Evolutionary conservation across 108 stramenopile genomes (phyloP).

Genomic region (Licmophora abbreviata): DNA sequence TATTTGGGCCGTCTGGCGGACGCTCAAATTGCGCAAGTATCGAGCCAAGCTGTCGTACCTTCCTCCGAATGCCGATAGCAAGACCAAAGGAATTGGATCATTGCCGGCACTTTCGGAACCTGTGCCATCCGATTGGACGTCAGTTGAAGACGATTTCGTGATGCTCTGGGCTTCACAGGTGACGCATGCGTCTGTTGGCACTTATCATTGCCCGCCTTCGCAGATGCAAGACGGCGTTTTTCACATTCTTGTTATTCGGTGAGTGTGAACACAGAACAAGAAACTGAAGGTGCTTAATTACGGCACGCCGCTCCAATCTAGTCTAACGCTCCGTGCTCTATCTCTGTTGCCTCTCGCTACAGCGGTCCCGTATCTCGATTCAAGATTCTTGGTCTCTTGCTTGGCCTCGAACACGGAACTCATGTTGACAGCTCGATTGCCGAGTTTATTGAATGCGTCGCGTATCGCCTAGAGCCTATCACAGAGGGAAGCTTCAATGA

Average conservation of each 20-base stretch:
- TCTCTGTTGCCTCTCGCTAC: not conserved
- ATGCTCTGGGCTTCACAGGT: constrained; percentile 83
- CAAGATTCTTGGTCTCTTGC: constrained; percentile 41
- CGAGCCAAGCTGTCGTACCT: constrained; percentile 66
- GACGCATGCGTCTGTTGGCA: constrained; percentile 58
- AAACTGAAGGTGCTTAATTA: not conserved
- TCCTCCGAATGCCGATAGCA: constrained; percentile 11
- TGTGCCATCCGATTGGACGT: constrained; percentile 45
- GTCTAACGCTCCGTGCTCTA: not conserved
- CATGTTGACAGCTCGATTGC: constrained; percentile 46
- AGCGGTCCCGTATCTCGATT: constrained; percentile 37
- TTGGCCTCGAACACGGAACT: constrained; percentile 61
- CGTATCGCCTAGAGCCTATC: constrained; percentile 69
- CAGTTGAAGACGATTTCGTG: constrained; percentile 59
- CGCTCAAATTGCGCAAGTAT: constrained; percentile 48
- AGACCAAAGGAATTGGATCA: not conserved
- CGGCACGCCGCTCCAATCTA: not conserved
- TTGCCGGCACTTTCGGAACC: constrained; percentile 51
- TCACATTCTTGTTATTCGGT: constrained; percentile 64
- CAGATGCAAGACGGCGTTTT: constrained; percentile 74
- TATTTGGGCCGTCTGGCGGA: constrained; percentile 68
- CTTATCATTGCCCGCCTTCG: constrained; percentile 50
- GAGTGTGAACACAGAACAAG: constrained; percentile 9
- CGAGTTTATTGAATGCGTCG: constrained; percentile 65
- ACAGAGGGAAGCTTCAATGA: constrained; percentile 61